Evolutionary conservation across 2,329 filamentous ascomycete species (phyloP), one percentile per base, ranked within the genome.

Genomic region (Alternaria alternata): DNA sequence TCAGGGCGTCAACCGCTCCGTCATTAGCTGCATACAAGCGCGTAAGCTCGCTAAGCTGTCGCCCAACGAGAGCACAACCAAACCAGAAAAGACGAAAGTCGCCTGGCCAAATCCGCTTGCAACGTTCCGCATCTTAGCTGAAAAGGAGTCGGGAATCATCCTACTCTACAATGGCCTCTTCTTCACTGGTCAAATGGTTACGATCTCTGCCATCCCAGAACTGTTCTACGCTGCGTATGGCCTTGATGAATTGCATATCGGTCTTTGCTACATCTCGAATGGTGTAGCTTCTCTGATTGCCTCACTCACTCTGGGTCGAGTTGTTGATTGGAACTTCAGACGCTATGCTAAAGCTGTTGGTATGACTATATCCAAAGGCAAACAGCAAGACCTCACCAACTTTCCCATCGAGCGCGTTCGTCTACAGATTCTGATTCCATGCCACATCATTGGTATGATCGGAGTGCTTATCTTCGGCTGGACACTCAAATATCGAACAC

Each of bases 241-340:
- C 12, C 66, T 76, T 16, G 68, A 74, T 28, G 71, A 75, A 57
- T 62, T 76, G 2, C 54, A 74, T 6, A 56, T 75, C 11, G 74
- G 74, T 1, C 64, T 76, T 0, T 76, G 73, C 52, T 76, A 75
- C 55, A 75, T 75, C 14, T 59, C 74, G 3, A 66, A 66, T 8
- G 74, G 74, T 9, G 66, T 70, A 3, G 74, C 71, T 7, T 68
- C 68, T 5, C 63, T 76, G 2, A 46, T 71, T 4, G 67, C 73
- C 0, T 71, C 73, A 0, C 57, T 76, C 1, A 71, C 71, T 6
- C 73, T 71, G 65, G 74, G 75, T 14, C 67, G 72, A 22, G 49
- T 87, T 1, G 83, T 91, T 36, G 90, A 92, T 75, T 88, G 86
- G 83, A 93, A 93, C 75, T 96, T 91, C 75, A 84, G 87, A 7